phyloP scores from a whole-genome alignment of 2,329 filamentous ascomycete genomes.

The Alternaria tenuissima region DNA sequence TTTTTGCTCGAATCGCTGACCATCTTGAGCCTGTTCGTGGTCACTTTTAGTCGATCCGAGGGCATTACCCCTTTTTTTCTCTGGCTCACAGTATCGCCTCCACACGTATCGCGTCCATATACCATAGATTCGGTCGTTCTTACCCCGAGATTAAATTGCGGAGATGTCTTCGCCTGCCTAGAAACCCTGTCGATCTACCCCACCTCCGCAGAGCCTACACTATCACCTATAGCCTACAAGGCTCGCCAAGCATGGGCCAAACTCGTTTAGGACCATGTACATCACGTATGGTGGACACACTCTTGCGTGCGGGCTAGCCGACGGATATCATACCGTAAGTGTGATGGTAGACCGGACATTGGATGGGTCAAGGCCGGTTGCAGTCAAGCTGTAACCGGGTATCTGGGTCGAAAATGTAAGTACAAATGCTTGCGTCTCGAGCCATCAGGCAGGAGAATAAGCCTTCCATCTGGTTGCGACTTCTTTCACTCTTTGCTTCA shows the following conservation, averaged over 20 bases:
- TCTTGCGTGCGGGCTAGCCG: constrained; percentile 22
- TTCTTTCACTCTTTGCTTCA: constrained; percentile 9
- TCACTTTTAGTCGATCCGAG: not conserved
- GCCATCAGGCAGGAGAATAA: not conserved
- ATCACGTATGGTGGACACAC: constrained; percentile 19
- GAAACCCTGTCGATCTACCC: not conserved
- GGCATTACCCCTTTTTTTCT: not conserved
- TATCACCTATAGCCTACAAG: not conserved
- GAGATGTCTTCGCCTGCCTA: not conserved
- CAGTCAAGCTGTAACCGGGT: constrained; percentile 14
- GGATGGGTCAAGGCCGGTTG: not conserved
- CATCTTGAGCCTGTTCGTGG: not conserved
- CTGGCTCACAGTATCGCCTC: not conserved
- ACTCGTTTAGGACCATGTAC: not conserved
- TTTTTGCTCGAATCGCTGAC: not conserved
- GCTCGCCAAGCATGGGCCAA: not conserved
- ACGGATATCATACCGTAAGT: constrained; percentile 23
- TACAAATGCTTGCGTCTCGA: constrained; percentile 16
- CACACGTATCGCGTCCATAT: not conserved
- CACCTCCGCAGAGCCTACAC: not conserved
- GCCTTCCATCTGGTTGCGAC: constrained; percentile 6
- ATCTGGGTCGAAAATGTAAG: constrained; percentile 7
- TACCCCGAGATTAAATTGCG: not conserved
- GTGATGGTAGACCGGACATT: constrained; percentile 25
- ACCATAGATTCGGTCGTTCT: not conserved